phyloP scores from a whole-genome alignment of 495 filamentous ascomycete genomes.

The Aspergillus ostianus region DNA sequence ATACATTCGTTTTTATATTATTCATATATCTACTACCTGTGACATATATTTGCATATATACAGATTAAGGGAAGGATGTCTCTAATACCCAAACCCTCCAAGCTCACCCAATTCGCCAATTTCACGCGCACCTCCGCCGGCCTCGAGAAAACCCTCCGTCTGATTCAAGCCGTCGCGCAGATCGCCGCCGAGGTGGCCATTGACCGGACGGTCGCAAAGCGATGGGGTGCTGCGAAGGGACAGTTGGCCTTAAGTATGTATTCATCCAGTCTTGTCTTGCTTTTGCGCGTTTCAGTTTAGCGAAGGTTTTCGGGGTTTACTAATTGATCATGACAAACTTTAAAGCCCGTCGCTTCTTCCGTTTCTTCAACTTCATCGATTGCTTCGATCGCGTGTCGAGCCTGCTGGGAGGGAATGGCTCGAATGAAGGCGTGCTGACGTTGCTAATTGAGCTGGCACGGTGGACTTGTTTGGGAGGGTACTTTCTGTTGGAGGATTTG shows the following conservation, averaged over 20 bases:
- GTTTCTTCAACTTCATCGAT: conserved; percentile 62
- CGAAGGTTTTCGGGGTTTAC: not conserved
- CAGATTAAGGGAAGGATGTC: not conserved
- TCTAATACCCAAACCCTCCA: conserved; percentile 1
- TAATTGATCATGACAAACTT: not conserved
- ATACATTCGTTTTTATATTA: no score
- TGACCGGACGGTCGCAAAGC: conserved; percentile 22
- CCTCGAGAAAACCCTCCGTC: conserved; percentile 61
- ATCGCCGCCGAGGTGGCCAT: conserved; percentile 43
- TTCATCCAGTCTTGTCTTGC: not conserved
- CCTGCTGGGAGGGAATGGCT: conserved; percentile 21
- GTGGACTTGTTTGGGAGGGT: conserved; percentile 40
- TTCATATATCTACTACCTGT: no score
- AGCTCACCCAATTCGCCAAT: conserved; percentile 20
- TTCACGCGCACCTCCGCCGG: conserved; percentile 43
- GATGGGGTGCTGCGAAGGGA: conserved; percentile 27
- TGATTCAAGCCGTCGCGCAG: conserved; percentile 55
- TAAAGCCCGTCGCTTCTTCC: conserved; percentile 56
- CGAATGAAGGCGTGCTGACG: conserved; percentile 16
- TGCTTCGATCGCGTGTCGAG: conserved; percentile 50
- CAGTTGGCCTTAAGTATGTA: conserved; percentile 38
- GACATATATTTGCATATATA: not conserved
- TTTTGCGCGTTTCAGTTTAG: not conserved
- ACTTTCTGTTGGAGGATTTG: conserved; percentile 40
- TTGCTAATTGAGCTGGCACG: conserved; percentile 32